phyloP scores from a whole-genome alignment of 768 basidiomycete genomes.

The Tephrocybe sp. region DNA sequence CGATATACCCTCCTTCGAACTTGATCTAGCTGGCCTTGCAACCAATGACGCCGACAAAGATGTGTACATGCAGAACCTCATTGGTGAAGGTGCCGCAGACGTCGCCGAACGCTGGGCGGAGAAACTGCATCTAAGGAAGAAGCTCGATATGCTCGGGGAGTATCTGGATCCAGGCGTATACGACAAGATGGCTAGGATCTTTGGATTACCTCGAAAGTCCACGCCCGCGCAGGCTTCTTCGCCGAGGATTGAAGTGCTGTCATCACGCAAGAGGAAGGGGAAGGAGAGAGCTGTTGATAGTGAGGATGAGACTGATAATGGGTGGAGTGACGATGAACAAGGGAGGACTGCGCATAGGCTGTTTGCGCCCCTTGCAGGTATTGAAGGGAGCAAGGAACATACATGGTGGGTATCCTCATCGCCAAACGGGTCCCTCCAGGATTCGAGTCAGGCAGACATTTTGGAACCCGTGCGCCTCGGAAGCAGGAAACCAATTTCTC shows the following conservation, averaged over 20 bases:
- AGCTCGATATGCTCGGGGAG: conserved; percentile 40
- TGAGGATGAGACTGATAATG: conserved; percentile 31
- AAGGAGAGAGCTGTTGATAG: conserved; percentile 23
- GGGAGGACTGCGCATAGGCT: conserved; percentile 54
- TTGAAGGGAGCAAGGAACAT: conserved; percentile 30
- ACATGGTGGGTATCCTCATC: conserved; percentile 26
- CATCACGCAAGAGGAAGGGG: conserved; percentile 17
- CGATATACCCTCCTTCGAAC: conserved; percentile 4
- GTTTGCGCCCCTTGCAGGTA: conserved; percentile 43
- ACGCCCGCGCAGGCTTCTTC: background rate
- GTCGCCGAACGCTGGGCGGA: conserved; percentile 57
- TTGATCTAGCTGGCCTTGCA: conserved; percentile 7
- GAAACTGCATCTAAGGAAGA: conserved; percentile 39
- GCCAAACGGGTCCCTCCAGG: conserved; percentile 5
- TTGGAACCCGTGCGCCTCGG: conserved; percentile 1
- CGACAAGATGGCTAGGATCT: conserved; percentile 31
- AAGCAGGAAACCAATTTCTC: background rate
- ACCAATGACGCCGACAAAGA: conserved; percentile 34
- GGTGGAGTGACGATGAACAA: conserved; percentile 47
- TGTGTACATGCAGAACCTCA: conserved; percentile 60
- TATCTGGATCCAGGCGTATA: conserved; percentile 39
- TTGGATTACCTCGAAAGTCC: conserved; percentile 15
- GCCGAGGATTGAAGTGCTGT: background rate
- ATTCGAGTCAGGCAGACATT: background rate
- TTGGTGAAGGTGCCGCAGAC: conserved; percentile 49